These are phyloP conservation scores for Cystobasidium onofrii DNA, from an alignment of 768 basidiomycete species.

Conservation along the genomic window DNA sequence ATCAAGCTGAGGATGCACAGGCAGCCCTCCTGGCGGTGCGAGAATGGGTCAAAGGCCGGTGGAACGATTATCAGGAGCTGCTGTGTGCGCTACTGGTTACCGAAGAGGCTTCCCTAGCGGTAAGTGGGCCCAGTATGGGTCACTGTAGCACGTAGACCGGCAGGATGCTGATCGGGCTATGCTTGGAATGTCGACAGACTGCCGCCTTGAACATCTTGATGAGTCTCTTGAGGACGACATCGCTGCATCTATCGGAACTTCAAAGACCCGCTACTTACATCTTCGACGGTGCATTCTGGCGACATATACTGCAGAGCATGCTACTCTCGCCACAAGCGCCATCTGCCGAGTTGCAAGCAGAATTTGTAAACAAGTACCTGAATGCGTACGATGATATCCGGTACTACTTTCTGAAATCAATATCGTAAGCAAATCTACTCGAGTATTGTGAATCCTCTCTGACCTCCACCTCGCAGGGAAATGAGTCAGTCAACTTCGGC, in stretches of 20 bases:
- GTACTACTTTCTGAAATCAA: slow-evolving; percentile 77
- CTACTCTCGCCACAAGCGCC: slow-evolving; percentile 47
- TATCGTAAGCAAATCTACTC: slow-evolving; percentile 50
- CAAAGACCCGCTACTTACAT: slow-evolving; percentile 65
- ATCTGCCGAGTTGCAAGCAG: slow-evolving; percentile 50
- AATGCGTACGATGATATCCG: slow-evolving; percentile 72
- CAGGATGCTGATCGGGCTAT: slow-evolving; percentile 7
- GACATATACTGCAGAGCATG: slow-evolving; percentile 45
- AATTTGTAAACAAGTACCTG: slow-evolving; percentile 65
- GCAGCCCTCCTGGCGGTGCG: slow-evolving; percentile 53
- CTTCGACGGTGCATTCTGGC: slow-evolving; percentile 39
- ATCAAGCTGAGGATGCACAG: slow-evolving; percentile 43
- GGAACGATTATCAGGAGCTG: slow-evolving; percentile 63
- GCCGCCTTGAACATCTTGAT: slow-evolving; percentile 68
- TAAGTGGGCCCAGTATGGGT: neutral
- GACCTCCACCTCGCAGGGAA: slow-evolving; percentile 45
- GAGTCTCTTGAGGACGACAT: slow-evolving; percentile 67
- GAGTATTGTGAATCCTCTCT: neutral
- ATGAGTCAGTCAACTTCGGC: slow-evolving; percentile 44
- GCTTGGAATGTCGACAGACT: slow-evolving; percentile 48
- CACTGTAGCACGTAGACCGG: neutral
- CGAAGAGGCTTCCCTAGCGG: slow-evolving; percentile 55
- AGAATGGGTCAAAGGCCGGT: slow-evolving; percentile 68
- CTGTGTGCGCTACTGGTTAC: slow-evolving; percentile 66
- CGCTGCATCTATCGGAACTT: slow-evolving; percentile 57